Evolutionary conservation across 1,139 yeast genomes (phyloP).

Genomic region (Debaryomyces fabryi): DNA sequence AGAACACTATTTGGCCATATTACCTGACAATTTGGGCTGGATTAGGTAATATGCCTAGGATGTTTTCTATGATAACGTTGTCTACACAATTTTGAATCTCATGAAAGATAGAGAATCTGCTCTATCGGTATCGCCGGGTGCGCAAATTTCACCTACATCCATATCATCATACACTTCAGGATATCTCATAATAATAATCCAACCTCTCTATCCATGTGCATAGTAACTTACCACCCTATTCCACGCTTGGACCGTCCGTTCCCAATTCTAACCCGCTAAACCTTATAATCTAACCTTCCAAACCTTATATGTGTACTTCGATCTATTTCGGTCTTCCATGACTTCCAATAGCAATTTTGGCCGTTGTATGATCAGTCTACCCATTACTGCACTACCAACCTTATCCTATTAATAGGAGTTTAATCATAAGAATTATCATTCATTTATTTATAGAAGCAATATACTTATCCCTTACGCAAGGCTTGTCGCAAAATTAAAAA

Average conservation of each 20-base stretch:
- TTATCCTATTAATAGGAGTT: not conserved
- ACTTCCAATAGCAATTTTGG: not conserved
- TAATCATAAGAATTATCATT: not conserved
- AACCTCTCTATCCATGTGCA: not conserved
- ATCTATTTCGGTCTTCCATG: not conserved
- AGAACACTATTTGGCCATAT: not conserved
- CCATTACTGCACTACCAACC: not conserved
- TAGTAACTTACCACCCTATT: too few relatives aligned
- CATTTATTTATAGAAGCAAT: conserved; percentile 1
- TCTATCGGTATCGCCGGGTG: not conserved
- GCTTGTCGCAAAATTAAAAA: not conserved
- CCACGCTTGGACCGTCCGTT: not conserved
- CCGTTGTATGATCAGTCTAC: not conserved
- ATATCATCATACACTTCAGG: not conserved
- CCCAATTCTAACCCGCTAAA: not conserved
- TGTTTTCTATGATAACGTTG: not conserved
- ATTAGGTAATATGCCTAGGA: not conserved
- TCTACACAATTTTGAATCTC: not conserved
- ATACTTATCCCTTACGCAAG: not conserved
- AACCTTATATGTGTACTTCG: not conserved
- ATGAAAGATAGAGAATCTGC: not conserved
- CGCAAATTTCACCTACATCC: not conserved
- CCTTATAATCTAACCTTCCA: not conserved
- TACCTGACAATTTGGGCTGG: not conserved
- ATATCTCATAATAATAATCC: too few relatives aligned